These are phyloP conservation scores for Psilocybe cyanescens DNA, from an alignment of 768 basidiomycete species.

Conservation along the genomic window DNA sequence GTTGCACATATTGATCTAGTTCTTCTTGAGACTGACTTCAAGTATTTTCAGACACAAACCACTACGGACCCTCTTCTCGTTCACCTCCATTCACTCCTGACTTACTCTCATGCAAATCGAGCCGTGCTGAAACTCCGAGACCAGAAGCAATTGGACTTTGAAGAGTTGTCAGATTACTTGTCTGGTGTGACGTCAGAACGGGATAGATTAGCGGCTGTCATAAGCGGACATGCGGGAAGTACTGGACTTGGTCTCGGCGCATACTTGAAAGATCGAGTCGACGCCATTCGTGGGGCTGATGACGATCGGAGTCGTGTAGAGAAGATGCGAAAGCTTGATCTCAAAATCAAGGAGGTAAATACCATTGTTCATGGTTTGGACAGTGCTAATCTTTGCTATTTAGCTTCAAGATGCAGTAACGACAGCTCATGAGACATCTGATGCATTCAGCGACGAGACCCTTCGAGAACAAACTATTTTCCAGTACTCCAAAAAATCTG, in stretches of 20 bases:
- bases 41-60: conserved; percentile 70
- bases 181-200: conserved; percentile 92
- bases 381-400: not conserved
- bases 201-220: conserved; percentile 88
- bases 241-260: conserved; percentile 83
- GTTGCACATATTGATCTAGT: conserved; percentile 19
- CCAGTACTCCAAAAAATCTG: conserved; percentile 87
- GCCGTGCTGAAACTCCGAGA: conserved; percentile 95
- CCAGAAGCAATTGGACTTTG: conserved; percentile 98
- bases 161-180: conserved; percentile 94
- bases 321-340: conserved; percentile 90
- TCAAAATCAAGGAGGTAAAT: conserved; percentile 92
- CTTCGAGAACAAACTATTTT: conserved; percentile 89
- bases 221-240: conserved; percentile 86
- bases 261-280: conserved; percentile 92
- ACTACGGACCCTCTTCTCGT: conserved; percentile 90
- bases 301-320: conserved; percentile 93
- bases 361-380: too few species aligned
- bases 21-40: conserved; percentile 1
- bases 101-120: conserved; percentile 92
- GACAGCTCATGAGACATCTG: conserved; percentile 92
- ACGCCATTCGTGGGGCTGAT: conserved; percentile 89
- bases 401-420: conserved; percentile 97
- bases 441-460: conserved; percentile 96
- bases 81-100: conserved; percentile 89